Percentiles rank a stretch among this genome's conserved stretches.
Evolutionary conservation across 2,329 filamentous ascomycete species (phyloP).

Genomic region (Aureobasidium sp.): DNA sequence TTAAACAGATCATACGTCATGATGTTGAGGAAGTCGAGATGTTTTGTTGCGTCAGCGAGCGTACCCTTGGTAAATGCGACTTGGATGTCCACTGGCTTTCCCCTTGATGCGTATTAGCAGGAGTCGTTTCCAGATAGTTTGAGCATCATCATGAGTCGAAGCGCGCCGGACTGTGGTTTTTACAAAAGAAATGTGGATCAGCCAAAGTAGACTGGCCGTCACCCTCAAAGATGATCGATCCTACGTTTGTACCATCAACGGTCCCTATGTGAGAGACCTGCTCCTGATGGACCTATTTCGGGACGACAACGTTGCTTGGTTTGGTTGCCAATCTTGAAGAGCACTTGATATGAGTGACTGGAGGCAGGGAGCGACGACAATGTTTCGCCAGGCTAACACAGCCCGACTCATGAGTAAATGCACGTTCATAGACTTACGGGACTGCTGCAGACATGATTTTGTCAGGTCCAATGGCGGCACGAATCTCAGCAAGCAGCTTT

Average conservation of each 20-base stretch:
- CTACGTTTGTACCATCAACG: not conserved
- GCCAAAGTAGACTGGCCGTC: not conserved
- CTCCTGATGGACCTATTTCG: not conserved
- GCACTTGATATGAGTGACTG: not conserved
- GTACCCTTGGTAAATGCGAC: conserved; percentile 53
- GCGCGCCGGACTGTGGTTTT: not conserved
- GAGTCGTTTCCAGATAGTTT: not conserved
- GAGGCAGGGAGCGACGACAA: not conserved
- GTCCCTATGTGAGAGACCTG: not conserved
- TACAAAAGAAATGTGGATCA: not conserved
- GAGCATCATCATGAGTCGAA: not conserved
- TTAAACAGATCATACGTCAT: conserved; percentile 70
- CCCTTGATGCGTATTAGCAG: conserved; percentile 20
- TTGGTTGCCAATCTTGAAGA: not conserved
- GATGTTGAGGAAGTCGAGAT: conserved; percentile 59
- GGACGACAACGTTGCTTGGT: not conserved
- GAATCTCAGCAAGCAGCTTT: conserved; percentile 50
- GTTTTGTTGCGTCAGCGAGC: conserved; percentile 48
- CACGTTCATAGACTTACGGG: conserved; percentile 29
- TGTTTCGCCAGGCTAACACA: not conserved
- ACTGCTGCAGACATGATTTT: conserved; percentile 60
- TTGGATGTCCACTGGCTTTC: conserved; percentile 50
- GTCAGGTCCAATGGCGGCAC: conserved; percentile 45
- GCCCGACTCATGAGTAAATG: not conserved
- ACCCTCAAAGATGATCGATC: not conserved